These are phyloP conservation scores for Trametes meyenii DNA, from an alignment of 768 basidiomycete genomes.

Conservation along the genomic window DNA sequence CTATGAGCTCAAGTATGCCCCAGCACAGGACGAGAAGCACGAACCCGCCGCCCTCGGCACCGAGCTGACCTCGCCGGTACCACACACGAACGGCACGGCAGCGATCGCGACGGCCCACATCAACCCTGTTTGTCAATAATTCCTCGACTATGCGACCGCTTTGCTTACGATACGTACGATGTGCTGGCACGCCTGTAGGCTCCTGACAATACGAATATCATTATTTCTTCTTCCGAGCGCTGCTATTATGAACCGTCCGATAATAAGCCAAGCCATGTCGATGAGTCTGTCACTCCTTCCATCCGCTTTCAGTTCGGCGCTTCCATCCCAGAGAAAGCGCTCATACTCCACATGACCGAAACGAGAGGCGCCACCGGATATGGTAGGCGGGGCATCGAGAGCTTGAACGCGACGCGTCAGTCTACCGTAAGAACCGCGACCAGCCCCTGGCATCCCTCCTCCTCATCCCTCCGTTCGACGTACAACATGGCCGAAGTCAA, in stretches of 20 bases:
- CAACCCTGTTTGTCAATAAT: constrained; percentile 55
- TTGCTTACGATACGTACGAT: constrained; percentile 47
- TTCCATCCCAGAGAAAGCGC: not conserved
- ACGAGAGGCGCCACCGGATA: constrained; percentile 13
- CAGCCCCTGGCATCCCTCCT: constrained; percentile 20
- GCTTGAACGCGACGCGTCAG: constrained; percentile 40
- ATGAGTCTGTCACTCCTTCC: not conserved
- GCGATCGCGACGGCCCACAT: constrained; percentile 31
- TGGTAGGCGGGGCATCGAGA: constrained; percentile 24
- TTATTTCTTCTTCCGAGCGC: constrained; percentile 20
- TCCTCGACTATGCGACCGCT: constrained; percentile 36
- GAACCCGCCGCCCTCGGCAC: not conserved
- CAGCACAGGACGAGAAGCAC: constrained; percentile 21
- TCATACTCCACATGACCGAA: constrained; percentile 20
- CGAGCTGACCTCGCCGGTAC: not conserved
- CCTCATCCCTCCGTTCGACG: constrained; percentile 37
- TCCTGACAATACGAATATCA: constrained; percentile 29
- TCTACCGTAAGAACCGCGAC: constrained; percentile 26
- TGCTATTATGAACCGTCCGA: not conserved
- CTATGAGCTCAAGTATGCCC: constrained; percentile 15
- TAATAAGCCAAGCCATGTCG: not conserved
- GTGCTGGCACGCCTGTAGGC: constrained; percentile 52
- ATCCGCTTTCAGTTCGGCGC: constrained; percentile 21
- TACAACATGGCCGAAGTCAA: constrained; percentile 77
- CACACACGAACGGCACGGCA: constrained; percentile 19